Conservation (phyloP, 2,329 filamentous ascomycete genomes). For the Fusarium nanum region DNA sequence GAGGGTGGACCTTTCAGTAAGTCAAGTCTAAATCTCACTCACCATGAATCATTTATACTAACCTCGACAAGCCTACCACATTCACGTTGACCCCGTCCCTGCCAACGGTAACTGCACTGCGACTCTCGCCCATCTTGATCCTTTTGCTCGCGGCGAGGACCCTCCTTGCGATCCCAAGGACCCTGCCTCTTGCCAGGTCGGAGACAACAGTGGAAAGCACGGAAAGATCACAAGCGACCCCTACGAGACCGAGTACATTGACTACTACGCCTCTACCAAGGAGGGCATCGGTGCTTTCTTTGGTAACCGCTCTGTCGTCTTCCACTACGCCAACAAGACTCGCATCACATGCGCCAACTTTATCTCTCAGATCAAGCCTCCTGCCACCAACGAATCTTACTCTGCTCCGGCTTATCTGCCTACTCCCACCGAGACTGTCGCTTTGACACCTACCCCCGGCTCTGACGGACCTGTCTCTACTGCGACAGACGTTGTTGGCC, state of each 20-base stretch:
- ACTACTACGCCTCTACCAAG: slow-evolving; percentile 68
- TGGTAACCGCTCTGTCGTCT: slow-evolving; percentile 71
- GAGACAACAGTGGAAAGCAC: slow-evolving; percentile 81
- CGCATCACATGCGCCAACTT: slow-evolving; percentile 75
- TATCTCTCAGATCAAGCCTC: slow-evolving; percentile 38
- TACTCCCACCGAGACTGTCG: slow-evolving; percentile 36
- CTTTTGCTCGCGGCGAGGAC: slow-evolving; percentile 72
- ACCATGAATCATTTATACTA: slow-evolving; percentile 8
- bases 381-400: slow-evolving; percentile 29
- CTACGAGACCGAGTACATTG: slow-evolving; percentile 63
- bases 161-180: slow-evolving; percentile 67
- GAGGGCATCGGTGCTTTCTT: slow-evolving; percentile 67
- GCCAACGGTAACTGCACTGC: slow-evolving; percentile 76
- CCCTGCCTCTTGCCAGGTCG: slow-evolving; percentile 77
- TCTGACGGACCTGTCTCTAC: slow-evolving; percentile 21
- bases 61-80: slow-evolving; percentile 70
- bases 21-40: slow-evolving; percentile 43
- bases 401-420: slow-evolving; percentile 35
- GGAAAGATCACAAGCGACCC: slow-evolving; percentile 67
- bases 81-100: slow-evolving; percentile 74
- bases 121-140: slow-evolving; percentile 77
- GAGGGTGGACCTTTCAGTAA: slow-evolving; percentile 70
- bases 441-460: slow-evolving; percentile 24
- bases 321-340: slow-evolving; percentile 73
- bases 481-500: slow-evolving; percentile 17